A percentile compares a stretch with the other conserved stretches of the same genome.
These are phyloP conservation scores for Hypoxylon sp. DNA, from an alignment of 2,329 filamentous ascomycete genomes.

Conservation along the genomic window DNA sequence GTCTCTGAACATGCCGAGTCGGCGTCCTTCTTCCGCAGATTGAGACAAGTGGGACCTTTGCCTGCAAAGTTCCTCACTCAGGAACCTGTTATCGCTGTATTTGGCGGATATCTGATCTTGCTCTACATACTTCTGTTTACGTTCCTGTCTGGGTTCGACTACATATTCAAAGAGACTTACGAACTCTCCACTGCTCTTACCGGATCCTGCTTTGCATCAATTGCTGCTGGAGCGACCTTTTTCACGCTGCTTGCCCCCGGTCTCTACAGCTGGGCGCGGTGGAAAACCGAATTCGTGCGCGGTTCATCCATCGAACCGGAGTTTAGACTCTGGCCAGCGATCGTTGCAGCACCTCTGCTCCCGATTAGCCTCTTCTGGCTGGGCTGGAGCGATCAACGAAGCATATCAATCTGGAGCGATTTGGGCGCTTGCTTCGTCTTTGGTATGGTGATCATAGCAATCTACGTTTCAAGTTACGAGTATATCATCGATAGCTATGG, in stretches of 20 bases:
- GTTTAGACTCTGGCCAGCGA: conserved; percentile 65
- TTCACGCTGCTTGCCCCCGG: conserved; percentile 58
- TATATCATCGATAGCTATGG: conserved; percentile 71
- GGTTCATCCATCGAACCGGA: conserved; percentile 61
- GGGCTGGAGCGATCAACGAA: conserved; percentile 63
- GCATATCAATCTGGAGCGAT: conserved; percentile 40
- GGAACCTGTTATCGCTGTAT: conserved; percentile 61
- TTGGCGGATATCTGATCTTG: conserved; percentile 61
- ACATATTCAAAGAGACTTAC: conserved; percentile 64
- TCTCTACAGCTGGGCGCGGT: conserved; percentile 59
- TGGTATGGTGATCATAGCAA: conserved; percentile 62
- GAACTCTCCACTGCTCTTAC: conserved; percentile 58
- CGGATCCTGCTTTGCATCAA: conserved; percentile 61
- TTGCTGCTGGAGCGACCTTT: conserved; percentile 56
- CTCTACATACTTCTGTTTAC: conserved; percentile 61
- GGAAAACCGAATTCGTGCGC: conserved; percentile 57
- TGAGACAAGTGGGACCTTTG: conserved; percentile 55
- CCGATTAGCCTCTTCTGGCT: conserved; percentile 69
- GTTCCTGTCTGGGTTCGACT: conserved; percentile 63
- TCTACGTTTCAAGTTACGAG: conserved; percentile 65
- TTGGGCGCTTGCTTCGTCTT: conserved; percentile 64
- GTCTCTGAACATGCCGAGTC: conserved; percentile 57
- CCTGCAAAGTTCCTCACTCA: conserved; percentile 58
- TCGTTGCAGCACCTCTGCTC: conserved; percentile 47
- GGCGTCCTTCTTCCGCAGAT: conserved; percentile 53